Percentiles rank a stretch among this genome's conserved stretches.
Evolutionary conservation across 2,329 filamentous ascomycete species (phyloP).

Genomic region (Xylaria sp.): DNA sequence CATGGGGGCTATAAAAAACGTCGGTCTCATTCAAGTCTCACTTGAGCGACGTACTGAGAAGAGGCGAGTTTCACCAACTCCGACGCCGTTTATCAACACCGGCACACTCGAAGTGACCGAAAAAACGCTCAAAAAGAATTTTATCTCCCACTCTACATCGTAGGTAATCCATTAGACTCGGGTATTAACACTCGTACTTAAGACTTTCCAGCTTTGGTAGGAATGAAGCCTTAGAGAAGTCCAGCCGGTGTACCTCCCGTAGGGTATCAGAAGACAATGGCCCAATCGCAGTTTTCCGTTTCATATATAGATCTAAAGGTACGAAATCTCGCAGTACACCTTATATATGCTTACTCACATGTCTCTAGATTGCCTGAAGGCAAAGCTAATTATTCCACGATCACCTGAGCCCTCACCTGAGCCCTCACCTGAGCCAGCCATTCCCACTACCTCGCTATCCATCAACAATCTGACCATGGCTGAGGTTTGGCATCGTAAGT

Average conservation of each 20-base stretch:
- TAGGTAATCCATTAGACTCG: slow-evolving; percentile 34
- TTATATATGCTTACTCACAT: neutral
- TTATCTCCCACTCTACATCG: slow-evolving; percentile 49
- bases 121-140: slow-evolving; percentile 50
- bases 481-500: slow-evolving; percentile 42
- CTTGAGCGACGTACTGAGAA: slow-evolving; percentile 29
- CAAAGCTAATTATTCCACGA: slow-evolving; percentile 48
- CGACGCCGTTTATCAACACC: neutral
- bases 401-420: slow-evolving; percentile 35
- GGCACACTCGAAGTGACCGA: slow-evolving; percentile 44
- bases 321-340: neutral
- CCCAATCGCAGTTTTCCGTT: slow-evolving; percentile 47
- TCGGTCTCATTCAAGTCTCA: slow-evolving; percentile 46
- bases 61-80: neutral
- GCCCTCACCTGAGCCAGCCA: slow-evolving; percentile 7
- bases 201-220: slow-evolving; percentile 7
- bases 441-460: slow-evolving; percentile 10
- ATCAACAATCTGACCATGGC: slow-evolving; percentile 39
- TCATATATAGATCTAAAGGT: slow-evolving; percentile 52
- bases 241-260: neutral
- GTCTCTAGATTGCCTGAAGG: slow-evolving; percentile 47
- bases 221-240: neutral
- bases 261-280: slow-evolving; percentile 23
- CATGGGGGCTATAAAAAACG: slow-evolving; percentile 37
- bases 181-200: neutral